phyloP scores from a whole-genome alignment of 2,329 filamentous ascomycete species.

The Trichoderma guizhouense region DNA sequence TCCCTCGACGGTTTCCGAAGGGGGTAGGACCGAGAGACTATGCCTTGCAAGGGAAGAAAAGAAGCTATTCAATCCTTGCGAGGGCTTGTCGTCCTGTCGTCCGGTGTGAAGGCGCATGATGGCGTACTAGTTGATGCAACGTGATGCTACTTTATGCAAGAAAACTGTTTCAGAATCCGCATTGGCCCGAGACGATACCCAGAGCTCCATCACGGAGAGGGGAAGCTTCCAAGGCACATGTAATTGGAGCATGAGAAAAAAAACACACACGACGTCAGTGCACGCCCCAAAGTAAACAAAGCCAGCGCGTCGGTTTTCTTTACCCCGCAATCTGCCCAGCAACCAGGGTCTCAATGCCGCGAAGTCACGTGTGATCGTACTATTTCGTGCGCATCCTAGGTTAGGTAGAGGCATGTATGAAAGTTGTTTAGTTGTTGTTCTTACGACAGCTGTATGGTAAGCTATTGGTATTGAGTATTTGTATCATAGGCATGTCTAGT shows the following conservation, averaged over 20 bases:
- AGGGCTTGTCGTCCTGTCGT: conserved; percentile 23
- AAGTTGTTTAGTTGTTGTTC: background rate
- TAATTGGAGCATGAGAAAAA: background rate
- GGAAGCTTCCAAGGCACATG: background rate
- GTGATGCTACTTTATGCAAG: conserved; percentile 28
- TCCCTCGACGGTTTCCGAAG: conserved; percentile 13
- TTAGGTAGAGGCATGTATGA: background rate
- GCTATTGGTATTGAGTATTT: background rate
- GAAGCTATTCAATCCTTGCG: background rate
- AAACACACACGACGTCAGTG: conserved; percentile 1
- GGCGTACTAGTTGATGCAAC: conserved; percentile 27
- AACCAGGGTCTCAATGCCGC: conserved; percentile 18
- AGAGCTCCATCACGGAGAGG: background rate
- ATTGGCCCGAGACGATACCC: conserved; percentile 21
- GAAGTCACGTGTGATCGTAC: conserved; percentile 21
- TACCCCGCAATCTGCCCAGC: conserved; percentile 19
- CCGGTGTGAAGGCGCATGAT: background rate
- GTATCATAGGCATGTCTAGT: background rate
- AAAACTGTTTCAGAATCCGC: conserved; percentile 27
- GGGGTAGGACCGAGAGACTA: conserved; percentile 7
- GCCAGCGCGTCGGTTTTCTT: conserved; percentile 16
- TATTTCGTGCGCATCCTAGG: background rate
- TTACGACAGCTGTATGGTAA: background rate
- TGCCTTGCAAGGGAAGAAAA: conserved; percentile 8
- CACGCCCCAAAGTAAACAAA: conserved; percentile 25